phyloP scores from a whole-genome alignment of 345 rosid species.

The Microcos paniculata region DNA sequence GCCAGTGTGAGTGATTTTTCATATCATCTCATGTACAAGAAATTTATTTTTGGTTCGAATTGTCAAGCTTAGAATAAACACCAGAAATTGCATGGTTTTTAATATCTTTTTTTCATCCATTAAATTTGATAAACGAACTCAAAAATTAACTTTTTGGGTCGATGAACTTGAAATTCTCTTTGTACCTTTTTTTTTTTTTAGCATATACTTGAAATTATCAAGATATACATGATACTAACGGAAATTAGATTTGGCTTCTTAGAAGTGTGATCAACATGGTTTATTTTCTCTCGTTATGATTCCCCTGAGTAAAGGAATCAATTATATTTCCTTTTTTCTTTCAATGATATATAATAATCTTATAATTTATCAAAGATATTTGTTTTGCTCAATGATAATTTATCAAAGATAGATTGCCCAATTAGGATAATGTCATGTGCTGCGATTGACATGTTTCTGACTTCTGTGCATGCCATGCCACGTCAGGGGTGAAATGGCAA shows the following conservation, averaged over 20 bases:
- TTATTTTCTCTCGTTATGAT: neutral
- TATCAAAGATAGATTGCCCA: neutral
- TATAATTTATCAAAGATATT: too few species aligned
- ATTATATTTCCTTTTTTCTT: neutral
- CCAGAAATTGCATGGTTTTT: neutral
- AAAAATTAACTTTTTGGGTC: neutral
- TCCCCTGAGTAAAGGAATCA: neutral
- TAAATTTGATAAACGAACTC: neutral
- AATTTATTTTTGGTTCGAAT: neutral
- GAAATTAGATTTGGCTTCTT: neutral
- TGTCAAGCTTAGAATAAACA: neutral
- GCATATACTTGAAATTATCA: neutral
- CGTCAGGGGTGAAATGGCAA: neutral
- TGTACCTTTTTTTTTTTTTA: neutral
- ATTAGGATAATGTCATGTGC: neutral
- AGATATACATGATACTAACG: neutral
- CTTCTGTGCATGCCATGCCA: neutral
- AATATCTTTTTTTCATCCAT: neutral
- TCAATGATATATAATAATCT: too few species aligned
- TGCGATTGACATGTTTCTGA: neutral
- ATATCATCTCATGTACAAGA: neutral
- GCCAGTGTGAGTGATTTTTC: neutral
- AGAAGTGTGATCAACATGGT: neutral
- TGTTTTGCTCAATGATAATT: too few species aligned
- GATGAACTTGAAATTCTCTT: neutral